These are phyloP conservation scores for Raphanus hybrid DNA, from an alignment of 441 rosid species.

Conservation along the genomic window DNA sequence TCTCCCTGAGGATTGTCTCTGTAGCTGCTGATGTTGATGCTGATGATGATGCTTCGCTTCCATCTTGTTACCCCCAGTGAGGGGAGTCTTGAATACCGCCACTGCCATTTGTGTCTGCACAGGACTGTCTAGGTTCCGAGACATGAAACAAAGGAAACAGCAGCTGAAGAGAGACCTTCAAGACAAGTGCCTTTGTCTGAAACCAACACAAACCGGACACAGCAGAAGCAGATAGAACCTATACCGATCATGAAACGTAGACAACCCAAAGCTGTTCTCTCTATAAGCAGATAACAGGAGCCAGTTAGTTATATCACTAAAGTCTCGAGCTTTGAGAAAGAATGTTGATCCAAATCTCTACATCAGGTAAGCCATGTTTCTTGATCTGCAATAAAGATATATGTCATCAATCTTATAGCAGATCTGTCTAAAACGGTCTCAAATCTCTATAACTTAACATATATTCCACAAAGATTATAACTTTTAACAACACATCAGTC, in stretches of 20 bases:
- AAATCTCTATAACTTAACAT: constrained; percentile 28
- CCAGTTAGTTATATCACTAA: constrained; percentile 19
- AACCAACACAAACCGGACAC: constrained; percentile 36
- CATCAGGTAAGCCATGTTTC: constrained; percentile 49
- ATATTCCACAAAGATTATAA: constrained; percentile 5
- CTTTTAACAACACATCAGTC: constrained; percentile 9
- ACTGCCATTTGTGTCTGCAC: constrained; percentile 87
- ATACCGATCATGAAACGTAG: constrained; percentile 51
- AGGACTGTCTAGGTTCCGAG: constrained; percentile 78
- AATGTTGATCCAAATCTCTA: constrained; percentile 33
- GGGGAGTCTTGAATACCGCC: constrained; percentile 70
- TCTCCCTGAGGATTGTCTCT: constrained; percentile 50
- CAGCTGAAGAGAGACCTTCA: constrained; percentile 50
- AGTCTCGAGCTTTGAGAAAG: constrained; percentile 16
- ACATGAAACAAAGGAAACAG: constrained; percentile 60
- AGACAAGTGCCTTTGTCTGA: constrained; percentile 48
- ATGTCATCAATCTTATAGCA: too few species aligned
- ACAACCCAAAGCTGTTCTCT: constrained; percentile 24
- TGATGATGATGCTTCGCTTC: too few species aligned
- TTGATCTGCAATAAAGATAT: background rate
- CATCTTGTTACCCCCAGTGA: constrained; percentile 53
- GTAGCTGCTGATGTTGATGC: too few species aligned
- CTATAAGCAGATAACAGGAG: constrained; percentile 21
- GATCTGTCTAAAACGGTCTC: too few species aligned
- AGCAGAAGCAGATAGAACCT: constrained; percentile 32